Evolutionary conservation across 192 early-diverging fungal species (phyloP), one percentile per base, ranked within the genome.

Genomic region (Radiomyces spectabilis): DNA sequence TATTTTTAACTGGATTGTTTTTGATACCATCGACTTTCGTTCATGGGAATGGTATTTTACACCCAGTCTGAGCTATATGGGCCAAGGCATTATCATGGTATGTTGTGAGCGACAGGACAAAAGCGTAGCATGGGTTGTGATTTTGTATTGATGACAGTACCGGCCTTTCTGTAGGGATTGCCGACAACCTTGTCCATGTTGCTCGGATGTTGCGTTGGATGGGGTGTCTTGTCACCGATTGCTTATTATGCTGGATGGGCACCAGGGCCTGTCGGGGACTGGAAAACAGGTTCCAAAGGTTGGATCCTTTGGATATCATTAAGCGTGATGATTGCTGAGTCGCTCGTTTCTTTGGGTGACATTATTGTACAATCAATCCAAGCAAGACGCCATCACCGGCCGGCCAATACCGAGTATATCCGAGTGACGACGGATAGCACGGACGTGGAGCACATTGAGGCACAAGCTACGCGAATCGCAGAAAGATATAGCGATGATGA

Each of bases 231-330:
- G 7, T 86, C 85, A 6, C 87, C 87, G 0, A 5, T 86, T 1
- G 82, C 87, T 3, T 80, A 77, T 29, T 69, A 73, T 32, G 68
- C 74, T n/a, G 79, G 84, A 18, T 89, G 87, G 87, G 85, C 84
- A 5, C 75, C 80, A 0, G 87, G 87, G 0, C 73, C 76, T 7
- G 81, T 89, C 8, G 58, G 66, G 26, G 82, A 84, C 51, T 84
- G 84, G 74, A 89, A 85, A 39, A 68, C 53, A 0, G 87, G 87
- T 1, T 78, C 79, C 8, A 72, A 79, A 38, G 87, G 87, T 0
- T 89, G 87, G 87, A 89, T 89, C 37, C 55, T 89, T 35, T 89
- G 87, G 87, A 75, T 89, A 26, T 87, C 85, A 13, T 69, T 89
- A 34, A 82, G 82, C 18, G 82, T 89, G 9, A 89, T 89, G 87